These are phyloP conservation scores for Tremella yokohamensis DNA, from an alignment of 768 basidiomycete genomes.

Conservation along the genomic window DNA sequence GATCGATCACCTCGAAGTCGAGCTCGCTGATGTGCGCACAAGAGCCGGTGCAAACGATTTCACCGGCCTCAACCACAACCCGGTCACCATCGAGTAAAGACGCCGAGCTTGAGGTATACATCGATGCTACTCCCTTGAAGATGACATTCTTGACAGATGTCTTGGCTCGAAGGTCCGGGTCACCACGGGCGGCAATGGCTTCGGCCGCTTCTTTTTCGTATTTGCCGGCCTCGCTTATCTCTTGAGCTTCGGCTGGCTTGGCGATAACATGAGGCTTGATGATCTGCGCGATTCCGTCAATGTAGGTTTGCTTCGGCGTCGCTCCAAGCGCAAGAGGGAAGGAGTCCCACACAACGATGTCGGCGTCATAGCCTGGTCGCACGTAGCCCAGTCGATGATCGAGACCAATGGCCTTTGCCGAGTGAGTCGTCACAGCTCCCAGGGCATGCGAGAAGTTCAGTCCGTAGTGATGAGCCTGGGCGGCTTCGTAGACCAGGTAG, in stretches of 20 bases:
- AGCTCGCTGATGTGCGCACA: constrained; percentile 15
- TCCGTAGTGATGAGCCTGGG: constrained; percentile 70
- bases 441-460: constrained; percentile 65
- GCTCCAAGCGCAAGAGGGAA: constrained; percentile 75
- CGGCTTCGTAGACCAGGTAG: constrained; percentile 76
- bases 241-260: constrained; percentile 62
- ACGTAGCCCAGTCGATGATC: constrained; percentile 74
- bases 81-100: constrained; percentile 32
- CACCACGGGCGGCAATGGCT: constrained; percentile 65
- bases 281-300: constrained; percentile 75
- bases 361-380: constrained; percentile 68
- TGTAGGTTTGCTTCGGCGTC: constrained; percentile 74
- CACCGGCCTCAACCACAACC: constrained; percentile 58
- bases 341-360: constrained; percentile 61
- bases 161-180: constrained; percentile 63
- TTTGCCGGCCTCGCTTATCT: constrained; percentile 62
- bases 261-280: constrained; percentile 48
- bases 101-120: constrained; percentile 49
- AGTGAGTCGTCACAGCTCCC: constrained; percentile 66
- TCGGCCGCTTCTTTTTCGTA: constrained; percentile 67
- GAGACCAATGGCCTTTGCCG: constrained; percentile 67
- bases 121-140: constrained; percentile 63
- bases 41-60: constrained; percentile 57
- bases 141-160: constrained; percentile 55
- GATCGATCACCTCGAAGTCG: constrained; percentile 57